Percentiles rank a stretch among this genome's conserved stretches.
These are phyloP conservation scores for Xerocomus nothofagi DNA, from an alignment of 1,284 basidiomycete species.

Conservation along the genomic window DNA sequence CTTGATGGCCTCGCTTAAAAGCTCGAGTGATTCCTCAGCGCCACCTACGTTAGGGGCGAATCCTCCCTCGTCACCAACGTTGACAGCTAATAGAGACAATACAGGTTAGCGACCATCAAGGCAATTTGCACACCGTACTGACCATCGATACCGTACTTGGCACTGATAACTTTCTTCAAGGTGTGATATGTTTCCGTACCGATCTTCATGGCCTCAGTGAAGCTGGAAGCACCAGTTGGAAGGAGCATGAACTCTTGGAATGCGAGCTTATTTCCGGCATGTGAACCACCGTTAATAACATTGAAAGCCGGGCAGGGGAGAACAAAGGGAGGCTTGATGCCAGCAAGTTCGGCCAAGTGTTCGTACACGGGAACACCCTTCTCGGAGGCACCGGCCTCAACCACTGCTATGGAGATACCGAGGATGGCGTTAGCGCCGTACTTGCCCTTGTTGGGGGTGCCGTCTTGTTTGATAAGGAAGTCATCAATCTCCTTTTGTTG, in stretches of 20 bases:
- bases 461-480: slow-evolving; percentile 98
- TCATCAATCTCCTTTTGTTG: slow-evolving; percentile 97
- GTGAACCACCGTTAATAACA: slow-evolving; percentile 99
- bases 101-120: slow-evolving; percentile 1
- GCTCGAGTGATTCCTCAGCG: slow-evolving; percentile 96
- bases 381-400: slow-evolving; percentile 92
- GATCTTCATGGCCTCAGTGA: slow-evolving; percentile 98
- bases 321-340: slow-evolving; percentile 90
- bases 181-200: slow-evolving; percentile 99
- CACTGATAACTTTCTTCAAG: slow-evolving; percentile 98
- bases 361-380: slow-evolving; percentile 96
- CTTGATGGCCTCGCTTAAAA: slow-evolving; percentile 94
- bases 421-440: slow-evolving; percentile 99
- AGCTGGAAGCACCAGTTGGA: slow-evolving; percentile 88
- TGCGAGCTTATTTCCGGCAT: slow-evolving; percentile 98
- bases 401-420: slow-evolving; percentile 95
- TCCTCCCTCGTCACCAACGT: slow-evolving; percentile 99
- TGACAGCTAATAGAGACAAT: slow-evolving; percentile 68
- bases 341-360: slow-evolving; percentile 94
- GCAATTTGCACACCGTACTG: slow-evolving; percentile 27
- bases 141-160: slow-evolving; percentile 99
- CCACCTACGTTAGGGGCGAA: slow-evolving; percentile 98
- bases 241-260: slow-evolving; percentile 99
- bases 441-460: slow-evolving; percentile 98
- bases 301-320: slow-evolving; percentile 95